phyloP scores from a whole-genome alignment of 2,329 filamentous ascomycete genomes.

The Setomelanomma holmii region DNA sequence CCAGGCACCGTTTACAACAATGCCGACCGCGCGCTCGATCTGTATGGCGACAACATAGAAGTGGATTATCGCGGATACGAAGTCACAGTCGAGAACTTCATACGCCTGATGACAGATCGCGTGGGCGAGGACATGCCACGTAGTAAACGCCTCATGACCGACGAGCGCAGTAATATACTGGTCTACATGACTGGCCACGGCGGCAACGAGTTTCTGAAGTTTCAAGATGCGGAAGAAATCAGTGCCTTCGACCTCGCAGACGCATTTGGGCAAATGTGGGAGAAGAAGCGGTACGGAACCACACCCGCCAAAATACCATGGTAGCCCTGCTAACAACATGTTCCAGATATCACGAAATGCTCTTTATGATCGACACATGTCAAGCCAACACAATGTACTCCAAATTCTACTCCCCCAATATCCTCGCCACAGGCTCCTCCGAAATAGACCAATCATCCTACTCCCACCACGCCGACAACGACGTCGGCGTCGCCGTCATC shows the following conservation, averaged over 20 bases:
- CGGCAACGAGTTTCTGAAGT: conserved; percentile 97
- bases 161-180: conserved; percentile 94
- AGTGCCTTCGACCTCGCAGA: conserved; percentile 95
- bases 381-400: conserved; percentile 99
- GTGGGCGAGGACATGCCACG: conserved; percentile 93
- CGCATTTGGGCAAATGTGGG: conserved; percentile 99
- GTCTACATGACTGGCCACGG: conserved; percentile 99
- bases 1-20: conserved; percentile 99
- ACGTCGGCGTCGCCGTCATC: conserved; percentile 97
- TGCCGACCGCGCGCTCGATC: conserved; percentile 89
- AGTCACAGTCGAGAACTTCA: conserved; percentile 99
- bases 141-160: conserved; percentile 91
- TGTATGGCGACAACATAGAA: conserved; percentile 99
- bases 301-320: no score
- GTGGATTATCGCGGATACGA: conserved; percentile 98
- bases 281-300: conserved; percentile 82
- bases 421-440: conserved; percentile 95
- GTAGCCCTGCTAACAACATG: background rate
- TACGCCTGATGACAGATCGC: conserved; percentile 90
- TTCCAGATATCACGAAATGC: conserved; percentile 85
- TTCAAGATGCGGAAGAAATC: conserved; percentile 97
- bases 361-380: conserved; percentile 99
- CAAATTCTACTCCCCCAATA: conserved; percentile 97
- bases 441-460: conserved; percentile 97
- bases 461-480: conserved; percentile 96